Base-by-base conservation (phyloP, 2,329 filamentous ascomycete genomes). In the Pseudogymnoascus verrucosus region DNA sequence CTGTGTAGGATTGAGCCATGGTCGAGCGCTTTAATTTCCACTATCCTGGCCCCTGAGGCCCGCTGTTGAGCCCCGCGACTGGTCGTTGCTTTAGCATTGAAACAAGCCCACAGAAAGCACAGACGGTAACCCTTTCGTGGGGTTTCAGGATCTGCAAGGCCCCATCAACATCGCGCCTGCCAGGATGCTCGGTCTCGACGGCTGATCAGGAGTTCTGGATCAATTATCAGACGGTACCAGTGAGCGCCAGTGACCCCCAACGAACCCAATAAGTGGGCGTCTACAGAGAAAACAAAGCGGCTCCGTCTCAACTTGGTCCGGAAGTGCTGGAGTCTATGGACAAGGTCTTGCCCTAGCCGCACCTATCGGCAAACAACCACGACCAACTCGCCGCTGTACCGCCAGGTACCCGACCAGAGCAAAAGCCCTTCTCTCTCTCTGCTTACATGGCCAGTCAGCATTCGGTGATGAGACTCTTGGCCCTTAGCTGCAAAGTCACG, bases 81-180 rank as follows among this genome's bases (percentile, higher is more conserved):
- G 51, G 51, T 34, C 51, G 51, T 57, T 14, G n/a, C 26, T 34
- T 57, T 57, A 34, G 51, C 51, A 34, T 57, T 57, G 51, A 57
- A 57, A 57, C 51, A 57, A 57, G 51, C 51, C 51, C 51, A 57
- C 51, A 57, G 51, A 57, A 57, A 57, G 51, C 51, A 57, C 51
- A 57, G 51, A 57, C 51, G 28, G 47, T 3, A 31, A 57, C 47
- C n/a, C 47, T 57, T 57, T 26, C 47, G 47, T 57, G 47, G 47
- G 47, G 47, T 57, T 57, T 57, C 28, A 57, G 51, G 51, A 57
- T 57, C 51, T 57, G 51, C 51, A 57, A 31, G 26, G 47, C 47
- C 26, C 47, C 47, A 57, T 34, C 47, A 57, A 57, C n/a, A 57
- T 57, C 8, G 47, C n/a, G 47, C 47, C 47, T 57, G 47, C 26